A percentile compares a stretch with the other conserved stretches of the same genome.
Conservation (phyloP, 2,329 filamentous ascomycete species). For the Aphanoascus verrucosus region DNA sequence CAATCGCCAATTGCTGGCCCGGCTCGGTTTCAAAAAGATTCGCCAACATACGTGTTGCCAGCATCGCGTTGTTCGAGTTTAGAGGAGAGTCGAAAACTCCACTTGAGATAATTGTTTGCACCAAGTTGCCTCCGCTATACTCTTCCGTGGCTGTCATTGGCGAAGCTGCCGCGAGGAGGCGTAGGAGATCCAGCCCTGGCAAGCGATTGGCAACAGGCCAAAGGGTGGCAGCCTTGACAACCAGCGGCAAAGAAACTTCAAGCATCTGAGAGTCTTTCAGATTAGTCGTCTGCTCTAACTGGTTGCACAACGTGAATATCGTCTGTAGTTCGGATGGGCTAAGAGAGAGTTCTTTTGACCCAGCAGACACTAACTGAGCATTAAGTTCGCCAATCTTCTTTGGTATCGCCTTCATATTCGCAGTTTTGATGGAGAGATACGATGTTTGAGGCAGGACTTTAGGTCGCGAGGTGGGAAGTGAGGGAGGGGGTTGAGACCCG, state of each 20-base stretch:
- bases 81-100: conserved; percentile 51
- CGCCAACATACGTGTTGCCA: conserved; percentile 66
- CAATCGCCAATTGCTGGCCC: conserved; percentile 55
- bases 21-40: conserved; percentile 71
- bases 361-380: conserved; percentile 53
- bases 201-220: conserved; percentile 78
- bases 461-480: conserved; percentile 34
- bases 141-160: conserved; percentile 55
- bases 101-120: conserved; percentile 48
- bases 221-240: conserved; percentile 59
- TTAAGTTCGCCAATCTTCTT: conserved; percentile 71
- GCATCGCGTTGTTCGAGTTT: conserved; percentile 74
- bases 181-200: conserved; percentile 74
- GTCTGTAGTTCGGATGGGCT: conserved; percentile 59
- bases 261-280: conserved; percentile 40
- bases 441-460: conserved; percentile 66
- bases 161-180: conserved; percentile 62
- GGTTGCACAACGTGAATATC: conserved; percentile 50
- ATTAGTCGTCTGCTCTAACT: conserved; percentile 44
- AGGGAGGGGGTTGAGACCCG: conserved; percentile 23
- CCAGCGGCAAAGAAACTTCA: conserved; percentile 48
- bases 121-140: conserved; percentile 45
- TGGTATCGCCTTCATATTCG: conserved; percentile 58
- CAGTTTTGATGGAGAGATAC: conserved; percentile 66
- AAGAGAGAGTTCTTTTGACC: conserved; percentile 61